These are phyloP conservation scores for Neurospora sublineolata DNA, from an alignment of 495 filamentous ascomycete genomes.

Conservation along the genomic window DNA sequence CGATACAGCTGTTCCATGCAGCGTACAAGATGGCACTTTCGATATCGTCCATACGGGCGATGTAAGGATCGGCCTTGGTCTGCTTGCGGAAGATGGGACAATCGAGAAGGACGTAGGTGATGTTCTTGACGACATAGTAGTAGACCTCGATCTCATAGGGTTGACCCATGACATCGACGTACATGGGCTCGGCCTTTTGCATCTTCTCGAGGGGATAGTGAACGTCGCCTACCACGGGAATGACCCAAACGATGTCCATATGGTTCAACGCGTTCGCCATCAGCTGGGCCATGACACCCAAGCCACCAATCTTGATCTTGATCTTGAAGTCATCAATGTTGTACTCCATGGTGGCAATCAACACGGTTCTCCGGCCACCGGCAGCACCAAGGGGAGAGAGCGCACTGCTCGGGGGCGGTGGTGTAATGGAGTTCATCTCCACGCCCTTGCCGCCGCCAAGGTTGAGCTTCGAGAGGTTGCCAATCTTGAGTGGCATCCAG, in stretches of 20 bases:
- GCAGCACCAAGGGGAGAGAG: constrained; percentile 5
- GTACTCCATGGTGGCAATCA: constrained; percentile 65
- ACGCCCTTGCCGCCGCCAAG: constrained; percentile 30
- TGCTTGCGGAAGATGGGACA: constrained; percentile 61
- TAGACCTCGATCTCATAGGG: constrained; percentile 54
- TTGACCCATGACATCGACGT: constrained; percentile 53
- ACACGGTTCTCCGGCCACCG: constrained; percentile 38
- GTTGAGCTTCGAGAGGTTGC: constrained; percentile 18
- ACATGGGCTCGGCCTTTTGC: constrained; percentile 49
- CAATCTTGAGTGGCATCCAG: constrained; percentile 14
- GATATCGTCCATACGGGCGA: constrained; percentile 63
- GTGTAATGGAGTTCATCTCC: constrained; percentile 28
- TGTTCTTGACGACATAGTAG: constrained; percentile 54
- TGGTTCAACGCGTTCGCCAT: constrained; percentile 61
- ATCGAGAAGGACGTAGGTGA: constrained; percentile 63
- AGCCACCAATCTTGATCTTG: constrained; percentile 63
- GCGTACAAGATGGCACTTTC: constrained; percentile 63
- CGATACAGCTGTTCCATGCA: constrained; percentile 64
- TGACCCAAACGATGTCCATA: constrained; percentile 63
- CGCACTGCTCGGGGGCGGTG: constrained; percentile 11
- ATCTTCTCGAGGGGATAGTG: constrained; percentile 48
- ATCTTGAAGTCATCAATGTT: constrained; percentile 62
- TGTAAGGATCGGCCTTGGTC: constrained; percentile 55
- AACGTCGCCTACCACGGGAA: constrained; percentile 60
- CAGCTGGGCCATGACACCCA: constrained; percentile 61